A percentile compares a stretch with the other conserved stretches of the same genome.
Conservation (phyloP, 352 stramenopile genomes). For the Globisporangium middletonii region DNA sequence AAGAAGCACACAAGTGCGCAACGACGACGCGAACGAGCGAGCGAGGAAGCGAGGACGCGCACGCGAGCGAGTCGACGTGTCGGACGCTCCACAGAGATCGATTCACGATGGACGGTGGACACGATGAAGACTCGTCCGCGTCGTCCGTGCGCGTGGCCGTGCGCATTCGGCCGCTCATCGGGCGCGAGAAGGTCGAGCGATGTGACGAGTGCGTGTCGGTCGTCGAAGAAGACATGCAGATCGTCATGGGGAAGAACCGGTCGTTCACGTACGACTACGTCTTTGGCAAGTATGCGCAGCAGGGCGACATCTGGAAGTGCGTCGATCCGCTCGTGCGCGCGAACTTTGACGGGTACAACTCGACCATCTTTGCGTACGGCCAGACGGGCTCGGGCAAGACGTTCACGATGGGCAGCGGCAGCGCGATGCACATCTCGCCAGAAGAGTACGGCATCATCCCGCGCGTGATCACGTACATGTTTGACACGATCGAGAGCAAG, state of each 20-base stretch:
- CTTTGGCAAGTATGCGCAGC: conserved; percentile 77
- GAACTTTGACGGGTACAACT: conserved; percentile 88
- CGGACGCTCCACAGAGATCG: too few relatives aligned
- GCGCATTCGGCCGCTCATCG: conserved; percentile 82
- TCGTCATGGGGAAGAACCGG: conserved; percentile 86
- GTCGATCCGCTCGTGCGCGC: conserved; percentile 75
- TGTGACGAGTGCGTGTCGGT: conserved; percentile 85
- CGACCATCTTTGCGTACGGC: conserved; percentile 87
- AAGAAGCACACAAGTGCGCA: too few relatives aligned
- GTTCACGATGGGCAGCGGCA: conserved; percentile 87
- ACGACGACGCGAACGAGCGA: too few relatives aligned
- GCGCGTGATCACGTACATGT: conserved; percentile 80
- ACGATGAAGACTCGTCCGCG: conserved; percentile 42
- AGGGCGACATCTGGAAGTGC: conserved; percentile 83
- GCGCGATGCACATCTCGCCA: conserved; percentile 64
- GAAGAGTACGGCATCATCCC: conserved; percentile 88
- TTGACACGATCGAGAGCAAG: conserved; percentile 69
- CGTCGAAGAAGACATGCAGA: conserved; percentile 74
- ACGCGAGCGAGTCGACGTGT: too few relatives aligned
- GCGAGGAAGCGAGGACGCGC: too few relatives aligned
- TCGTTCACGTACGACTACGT: conserved; percentile 90
- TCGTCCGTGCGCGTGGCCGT: conserved; percentile 78
- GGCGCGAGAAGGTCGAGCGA: conserved; percentile 84
- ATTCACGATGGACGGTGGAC: conserved; percentile 12
- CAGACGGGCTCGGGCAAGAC: conserved; percentile 87